Conservation (phyloP, 2,329 filamentous ascomycete genomes). For the Grosmannia serpens region DNA sequence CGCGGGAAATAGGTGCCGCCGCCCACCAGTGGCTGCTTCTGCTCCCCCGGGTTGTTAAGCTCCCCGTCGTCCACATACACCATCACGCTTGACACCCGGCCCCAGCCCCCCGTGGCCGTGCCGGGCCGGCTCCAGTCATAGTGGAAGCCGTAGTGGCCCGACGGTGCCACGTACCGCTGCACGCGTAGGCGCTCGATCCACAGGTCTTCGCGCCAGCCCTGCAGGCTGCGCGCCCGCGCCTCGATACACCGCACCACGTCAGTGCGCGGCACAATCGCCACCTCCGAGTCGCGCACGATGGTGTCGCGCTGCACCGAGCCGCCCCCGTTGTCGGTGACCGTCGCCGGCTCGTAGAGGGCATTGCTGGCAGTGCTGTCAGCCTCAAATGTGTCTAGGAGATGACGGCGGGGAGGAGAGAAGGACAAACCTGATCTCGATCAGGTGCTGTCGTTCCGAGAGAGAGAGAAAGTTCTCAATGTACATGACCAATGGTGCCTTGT, state of each 20-base stretch:
- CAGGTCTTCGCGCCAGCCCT: constrained; percentile 41
- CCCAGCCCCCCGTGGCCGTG: constrained; percentile 27
- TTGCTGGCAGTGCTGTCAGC: constrained; percentile 20
- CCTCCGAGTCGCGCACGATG: constrained; percentile 37
- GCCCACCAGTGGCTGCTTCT: constrained; percentile 23
- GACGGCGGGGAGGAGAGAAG: neutral
- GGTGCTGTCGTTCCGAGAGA: constrained; percentile 29
- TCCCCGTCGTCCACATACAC: constrained; percentile 32
- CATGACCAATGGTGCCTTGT: constrained; percentile 37
- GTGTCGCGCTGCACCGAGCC: constrained; percentile 27
- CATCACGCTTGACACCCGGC: constrained; percentile 42
- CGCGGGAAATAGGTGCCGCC: constrained; percentile 42
- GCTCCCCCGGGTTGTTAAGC: neutral
- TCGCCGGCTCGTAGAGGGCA: constrained; percentile 37
- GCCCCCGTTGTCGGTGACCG: constrained; percentile 35
- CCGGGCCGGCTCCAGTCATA: constrained; percentile 38
- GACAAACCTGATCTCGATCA: constrained; percentile 39
- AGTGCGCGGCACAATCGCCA: constrained; percentile 38
- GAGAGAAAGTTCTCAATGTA: constrained; percentile 42
- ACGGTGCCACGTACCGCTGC: constrained; percentile 32
- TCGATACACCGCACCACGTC: constrained; percentile 33
- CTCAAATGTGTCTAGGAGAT: too few relatives aligned
- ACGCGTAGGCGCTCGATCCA: constrained; percentile 42
- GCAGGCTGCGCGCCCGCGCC: constrained; percentile 31
- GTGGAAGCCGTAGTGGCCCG: constrained; percentile 41